Evolutionary conservation across 2,329 filamentous ascomycete genomes (phyloP).

Genomic region (Fusarium camptoceras): DNA sequence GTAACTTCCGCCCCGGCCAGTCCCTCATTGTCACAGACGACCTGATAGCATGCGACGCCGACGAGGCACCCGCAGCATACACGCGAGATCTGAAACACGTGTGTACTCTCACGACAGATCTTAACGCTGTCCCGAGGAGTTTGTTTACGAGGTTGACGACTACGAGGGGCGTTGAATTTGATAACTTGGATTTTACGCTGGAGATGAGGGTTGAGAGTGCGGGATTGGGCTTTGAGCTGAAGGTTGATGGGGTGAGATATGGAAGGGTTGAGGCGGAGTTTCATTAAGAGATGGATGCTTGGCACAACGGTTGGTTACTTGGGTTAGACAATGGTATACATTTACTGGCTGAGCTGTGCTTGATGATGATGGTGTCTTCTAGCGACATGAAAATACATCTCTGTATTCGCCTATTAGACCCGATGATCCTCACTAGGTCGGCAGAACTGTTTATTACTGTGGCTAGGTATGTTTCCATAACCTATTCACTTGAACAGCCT

Average conservation of each 20-base stretch:
- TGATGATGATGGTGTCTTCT: not conserved
- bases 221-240: slow-evolving; percentile 79
- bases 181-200: slow-evolving; percentile 83
- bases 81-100: slow-evolving; percentile 75
- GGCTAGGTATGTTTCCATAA: not conserved
- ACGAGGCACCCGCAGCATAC: slow-evolving; percentile 72
- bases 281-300: slow-evolving; percentile 53
- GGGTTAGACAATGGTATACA: slow-evolving; percentile 14
- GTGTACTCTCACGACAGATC: slow-evolving; percentile 83
- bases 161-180: slow-evolving; percentile 82
- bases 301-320: not conserved
- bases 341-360: not conserved
- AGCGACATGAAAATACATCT: not conserved
- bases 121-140: slow-evolving; percentile 78
- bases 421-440: too few relatives aligned
- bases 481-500: not conserved
- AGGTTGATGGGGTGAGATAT: slow-evolving; percentile 82
- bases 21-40: slow-evolving; percentile 83
- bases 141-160: slow-evolving; percentile 82
- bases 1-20: slow-evolving; percentile 84
- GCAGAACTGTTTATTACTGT: not conserved
- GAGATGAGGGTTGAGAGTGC: slow-evolving; percentile 87
- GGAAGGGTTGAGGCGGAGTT: slow-evolving; percentile 83
- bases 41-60: slow-evolving; percentile 79
- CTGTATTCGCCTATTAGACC: too few relatives aligned